These are phyloP conservation scores for Globisporangium okanoganense DNA, from an alignment of 352 stramenopile species.

Conservation along the genomic window DNA sequence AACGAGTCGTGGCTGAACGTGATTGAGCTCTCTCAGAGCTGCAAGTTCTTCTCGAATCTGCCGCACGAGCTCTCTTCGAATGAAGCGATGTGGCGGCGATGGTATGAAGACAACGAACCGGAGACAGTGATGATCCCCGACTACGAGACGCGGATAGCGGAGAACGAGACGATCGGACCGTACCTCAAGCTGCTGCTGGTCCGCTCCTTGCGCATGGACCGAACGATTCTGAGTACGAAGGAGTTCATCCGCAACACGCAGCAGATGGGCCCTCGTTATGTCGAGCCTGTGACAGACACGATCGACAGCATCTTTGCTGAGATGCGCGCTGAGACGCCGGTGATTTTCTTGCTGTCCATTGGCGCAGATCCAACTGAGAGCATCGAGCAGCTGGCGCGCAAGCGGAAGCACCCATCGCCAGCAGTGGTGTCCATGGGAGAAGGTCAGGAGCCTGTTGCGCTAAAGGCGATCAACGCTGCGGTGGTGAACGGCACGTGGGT, in stretches of 20 bases:
- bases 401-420: slow-evolving; percentile 95
- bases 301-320: slow-evolving; percentile 98
- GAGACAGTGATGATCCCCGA: slow-evolving; percentile 95
- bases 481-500: slow-evolving; percentile 98
- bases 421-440: slow-evolving; percentile 98
- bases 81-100: slow-evolving; percentile 95
- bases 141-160: slow-evolving; percentile 91
- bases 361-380: slow-evolving; percentile 97
- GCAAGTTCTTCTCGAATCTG: slow-evolving; percentile 96
- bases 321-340: slow-evolving; percentile 94
- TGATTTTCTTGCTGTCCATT: slow-evolving; percentile 98
- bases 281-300: slow-evolving; percentile 98
- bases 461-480: slow-evolving; percentile 96
- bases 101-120: slow-evolving; percentile 98
- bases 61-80: slow-evolving; percentile 96
- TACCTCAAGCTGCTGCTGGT: slow-evolving; percentile 97
- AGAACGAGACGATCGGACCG: slow-evolving; percentile 93
- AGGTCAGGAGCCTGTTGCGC: slow-evolving; percentile 96
- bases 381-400: slow-evolving; percentile 95
- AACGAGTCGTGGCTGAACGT: slow-evolving; percentile 98
- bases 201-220: slow-evolving; percentile 96
- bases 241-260: slow-evolving; percentile 97
- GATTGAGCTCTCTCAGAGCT: slow-evolving; percentile 93
- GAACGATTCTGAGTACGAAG: slow-evolving; percentile 96
- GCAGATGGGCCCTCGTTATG: slow-evolving; percentile 95